Evolutionary conservation across 352 stramenopile species (phyloP).

Genomic region (Phytopythium cucurbitacearum): DNA sequence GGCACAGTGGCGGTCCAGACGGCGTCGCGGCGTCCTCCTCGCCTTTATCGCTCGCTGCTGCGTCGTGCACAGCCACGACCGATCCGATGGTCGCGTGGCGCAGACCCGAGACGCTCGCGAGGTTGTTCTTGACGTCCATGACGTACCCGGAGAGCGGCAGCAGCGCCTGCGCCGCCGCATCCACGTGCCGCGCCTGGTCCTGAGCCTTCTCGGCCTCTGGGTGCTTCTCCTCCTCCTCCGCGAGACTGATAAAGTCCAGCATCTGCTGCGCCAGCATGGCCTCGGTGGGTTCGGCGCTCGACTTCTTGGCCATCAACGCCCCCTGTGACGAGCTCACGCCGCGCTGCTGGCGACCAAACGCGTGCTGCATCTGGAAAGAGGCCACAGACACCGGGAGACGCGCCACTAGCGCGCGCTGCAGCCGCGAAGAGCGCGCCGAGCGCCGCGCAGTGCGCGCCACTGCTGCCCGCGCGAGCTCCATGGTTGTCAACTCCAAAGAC

Average conservation of each 20-base stretch:
- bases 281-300: slow-evolving; percentile 39
- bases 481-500: background rate
- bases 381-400: background rate
- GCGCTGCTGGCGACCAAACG: slow-evolving; percentile 1
- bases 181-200: background rate
- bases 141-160: slow-evolving; percentile 50
- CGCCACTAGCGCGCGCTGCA: background rate
- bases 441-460: background rate
- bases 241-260: slow-evolving; percentile 57
- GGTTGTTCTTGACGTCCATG: slow-evolving; percentile 64
- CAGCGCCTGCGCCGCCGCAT: slow-evolving; percentile 17
- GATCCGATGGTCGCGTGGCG: slow-evolving; percentile 68
- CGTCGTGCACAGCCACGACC: slow-evolving; percentile 44
- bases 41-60: slow-evolving; percentile 7
- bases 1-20: slow-evolving; percentile 21
- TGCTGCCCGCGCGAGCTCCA: background rate
- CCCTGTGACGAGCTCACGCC: slow-evolving; percentile 13
- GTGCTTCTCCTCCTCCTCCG: slow-evolving; percentile 17
- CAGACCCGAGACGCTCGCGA: slow-evolving; percentile 70
- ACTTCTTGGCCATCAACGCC: slow-evolving; percentile 9
- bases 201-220: background rate
- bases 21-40: slow-evolving; percentile 19
- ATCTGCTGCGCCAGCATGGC: slow-evolving; percentile 63
- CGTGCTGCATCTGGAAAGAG: background rate
- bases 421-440: slow-evolving; percentile 5